phyloP scores from a whole-genome alignment of 108 stramenopile genomes.

The Cyclotella cryptica region DNA sequence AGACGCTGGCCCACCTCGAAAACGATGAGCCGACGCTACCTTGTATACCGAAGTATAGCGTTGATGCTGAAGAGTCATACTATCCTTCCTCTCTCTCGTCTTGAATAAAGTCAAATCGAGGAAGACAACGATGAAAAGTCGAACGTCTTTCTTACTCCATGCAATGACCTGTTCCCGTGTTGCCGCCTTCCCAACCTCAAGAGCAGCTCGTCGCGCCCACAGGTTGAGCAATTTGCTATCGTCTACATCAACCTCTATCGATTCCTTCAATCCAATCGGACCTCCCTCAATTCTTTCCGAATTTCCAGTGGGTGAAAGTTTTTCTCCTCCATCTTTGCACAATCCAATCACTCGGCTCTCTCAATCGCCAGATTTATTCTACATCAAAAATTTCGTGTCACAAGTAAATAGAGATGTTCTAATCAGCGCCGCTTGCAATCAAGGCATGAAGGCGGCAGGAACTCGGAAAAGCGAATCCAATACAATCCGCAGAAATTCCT shows the following conservation, averaged over 20 bases:
- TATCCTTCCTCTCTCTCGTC: no score
- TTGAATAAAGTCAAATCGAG: no score
- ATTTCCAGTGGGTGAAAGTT: constrained; percentile 15
- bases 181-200: no score
- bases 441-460: constrained; percentile 52
- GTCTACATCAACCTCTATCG: not conserved
- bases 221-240: no score
- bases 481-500: constrained; percentile 37
- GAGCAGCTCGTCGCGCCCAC: no score
- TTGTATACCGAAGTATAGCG: no score
- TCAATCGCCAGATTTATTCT: constrained; percentile 39
- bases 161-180: no score
- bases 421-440: constrained; percentile 17
- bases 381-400: constrained; percentile 7
- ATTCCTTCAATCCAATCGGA: constrained; percentile 31
- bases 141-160: no score
- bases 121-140: no score
- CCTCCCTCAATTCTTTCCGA: constrained; percentile 24
- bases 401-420: constrained; percentile 2
- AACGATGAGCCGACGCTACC: no score
- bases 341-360: constrained; percentile 37
- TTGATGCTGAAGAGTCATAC: no score
- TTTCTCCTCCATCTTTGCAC: not conserved
- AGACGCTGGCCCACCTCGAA: no score
- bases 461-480: constrained; percentile 28